These are phyloP conservation scores for Cyberlindnera mycetangii DNA, from an alignment of 805 yeast genomes.

Conservation along the genomic window DNA sequence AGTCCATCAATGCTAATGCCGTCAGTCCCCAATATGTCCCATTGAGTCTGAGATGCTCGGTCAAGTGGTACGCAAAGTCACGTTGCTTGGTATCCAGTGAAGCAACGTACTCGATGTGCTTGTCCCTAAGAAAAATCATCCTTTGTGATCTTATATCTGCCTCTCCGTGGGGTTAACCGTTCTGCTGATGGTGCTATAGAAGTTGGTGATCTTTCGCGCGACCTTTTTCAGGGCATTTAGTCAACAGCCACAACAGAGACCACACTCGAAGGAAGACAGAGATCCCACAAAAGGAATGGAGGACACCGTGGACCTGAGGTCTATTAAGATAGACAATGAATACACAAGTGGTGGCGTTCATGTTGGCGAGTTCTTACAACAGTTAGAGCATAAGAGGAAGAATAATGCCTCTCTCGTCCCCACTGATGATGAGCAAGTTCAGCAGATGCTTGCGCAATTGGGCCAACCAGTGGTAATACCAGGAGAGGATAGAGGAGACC, in stretches of 20 bases:
- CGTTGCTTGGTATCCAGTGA: slow-evolving; percentile 52
- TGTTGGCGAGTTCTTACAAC: slow-evolving; percentile 28
- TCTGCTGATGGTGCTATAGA: too few species aligned
- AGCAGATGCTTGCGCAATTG: slow-evolving; percentile 41
- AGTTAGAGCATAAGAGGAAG: slow-evolving; percentile 28
- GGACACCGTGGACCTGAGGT: slow-evolving; percentile 19
- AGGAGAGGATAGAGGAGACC: slow-evolving; percentile 58
- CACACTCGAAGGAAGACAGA: neutral
- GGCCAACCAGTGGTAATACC: slow-evolving; percentile 55
- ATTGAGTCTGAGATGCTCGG: slow-evolving; percentile 85
- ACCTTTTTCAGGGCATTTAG: too few species aligned
- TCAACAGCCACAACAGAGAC: neutral
- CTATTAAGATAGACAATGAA: slow-evolving; percentile 26
- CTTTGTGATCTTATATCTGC: neutral
- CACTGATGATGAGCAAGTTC: slow-evolving; percentile 64
- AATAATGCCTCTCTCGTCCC: slow-evolving; percentile 44
- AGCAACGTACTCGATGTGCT: slow-evolving; percentile 57
- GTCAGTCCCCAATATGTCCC: slow-evolving; percentile 96
- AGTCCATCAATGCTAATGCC: slow-evolving; percentile 60
- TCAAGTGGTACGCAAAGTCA: slow-evolving; percentile 78
- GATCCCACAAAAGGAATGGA: neutral
- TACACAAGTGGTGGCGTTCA: slow-evolving; percentile 25
- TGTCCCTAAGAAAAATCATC: slow-evolving; percentile 32
- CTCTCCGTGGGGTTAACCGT: too few species aligned
- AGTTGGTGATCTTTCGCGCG: slow-evolving; percentile 4